Evolutionary conservation across 108 stramenopile genomes (phyloP).

Genomic region (Ochromonas danica): DNA sequence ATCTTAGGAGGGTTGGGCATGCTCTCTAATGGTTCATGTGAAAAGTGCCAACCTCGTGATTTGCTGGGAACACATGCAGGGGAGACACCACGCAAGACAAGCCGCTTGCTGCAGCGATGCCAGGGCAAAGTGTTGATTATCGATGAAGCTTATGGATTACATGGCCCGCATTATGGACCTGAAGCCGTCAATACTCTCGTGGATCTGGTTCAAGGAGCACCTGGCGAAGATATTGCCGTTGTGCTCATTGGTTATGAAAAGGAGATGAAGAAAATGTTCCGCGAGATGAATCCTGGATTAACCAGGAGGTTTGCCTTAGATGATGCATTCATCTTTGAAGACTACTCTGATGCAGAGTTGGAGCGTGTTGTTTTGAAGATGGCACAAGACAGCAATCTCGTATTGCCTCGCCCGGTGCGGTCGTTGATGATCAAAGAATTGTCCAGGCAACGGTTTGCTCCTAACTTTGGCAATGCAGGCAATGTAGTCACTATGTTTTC

Average conservation of each 20-base stretch:
- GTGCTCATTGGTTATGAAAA: slow-evolving; percentile 19
- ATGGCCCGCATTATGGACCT: not conserved
- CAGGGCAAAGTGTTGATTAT: slow-evolving; percentile 24
- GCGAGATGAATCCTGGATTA: slow-evolving; percentile 24
- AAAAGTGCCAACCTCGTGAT: not conserved
- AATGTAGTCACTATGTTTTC: no score
- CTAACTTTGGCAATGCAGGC: slow-evolving; percentile 36
- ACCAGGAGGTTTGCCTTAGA: not conserved
- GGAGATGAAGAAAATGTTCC: slow-evolving; percentile 26
- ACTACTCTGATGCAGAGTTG: not conserved
- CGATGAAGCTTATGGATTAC: slow-evolving; percentile 29
- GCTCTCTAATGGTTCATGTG: not conserved
- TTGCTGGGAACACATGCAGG: slow-evolving; percentile 2
- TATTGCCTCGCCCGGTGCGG: not conserved
- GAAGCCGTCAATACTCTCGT: slow-evolving; percentile 25
- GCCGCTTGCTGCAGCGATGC: not conserved
- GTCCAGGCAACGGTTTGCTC: not conserved
- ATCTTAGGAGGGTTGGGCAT: slow-evolving; percentile 23
- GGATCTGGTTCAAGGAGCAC: slow-evolving; percentile 6
- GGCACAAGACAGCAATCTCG: not conserved
- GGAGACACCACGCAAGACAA: not conserved
- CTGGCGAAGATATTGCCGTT: slow-evolving; percentile 30
- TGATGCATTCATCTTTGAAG: slow-evolving; percentile 20
- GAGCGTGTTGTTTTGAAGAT: not conserved
- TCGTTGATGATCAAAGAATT: not conserved